Evolutionary conservation across 495 filamentous ascomycete genomes (phyloP).

Genomic region (Daldinia loculata): DNA sequence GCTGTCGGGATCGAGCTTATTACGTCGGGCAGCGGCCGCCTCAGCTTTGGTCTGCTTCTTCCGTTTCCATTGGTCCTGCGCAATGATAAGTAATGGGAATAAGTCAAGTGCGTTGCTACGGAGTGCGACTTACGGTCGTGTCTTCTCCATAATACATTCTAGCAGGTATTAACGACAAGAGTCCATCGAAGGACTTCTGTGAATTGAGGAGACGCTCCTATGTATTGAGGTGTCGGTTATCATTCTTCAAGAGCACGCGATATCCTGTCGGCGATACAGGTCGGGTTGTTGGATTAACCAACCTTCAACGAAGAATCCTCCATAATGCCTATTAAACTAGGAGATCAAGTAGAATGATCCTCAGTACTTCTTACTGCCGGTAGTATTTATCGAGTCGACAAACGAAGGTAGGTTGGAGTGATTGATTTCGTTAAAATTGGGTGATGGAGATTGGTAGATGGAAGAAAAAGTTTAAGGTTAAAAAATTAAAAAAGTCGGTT

Average conservation of each 20-base stretch:
- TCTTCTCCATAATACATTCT: constrained; percentile 92
- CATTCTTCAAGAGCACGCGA: constrained; percentile 22
- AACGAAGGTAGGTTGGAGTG: neutral
- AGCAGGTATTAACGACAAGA: constrained; percentile 91
- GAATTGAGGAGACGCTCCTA: constrained; percentile 89
- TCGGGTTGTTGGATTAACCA: constrained; percentile 29
- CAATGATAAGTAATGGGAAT: constrained; percentile 15
- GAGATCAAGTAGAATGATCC: neutral
- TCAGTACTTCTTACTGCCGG: neutral
- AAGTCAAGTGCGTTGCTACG: neutral
- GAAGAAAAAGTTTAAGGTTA: constrained; percentile 16
- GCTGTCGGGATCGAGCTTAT: constrained; percentile 86
- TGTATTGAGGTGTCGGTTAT: constrained; percentile 37
- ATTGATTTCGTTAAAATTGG: constrained; percentile 2
- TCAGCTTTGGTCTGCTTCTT: constrained; percentile 90
- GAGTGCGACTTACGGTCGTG: constrained; percentile 72
- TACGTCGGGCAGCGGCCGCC: constrained; percentile 75
- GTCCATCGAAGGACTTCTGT: constrained; percentile 85
- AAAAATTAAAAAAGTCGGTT: constrained; percentile 26
- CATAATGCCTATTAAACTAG: constrained; percentile 32
- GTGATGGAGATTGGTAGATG: constrained; percentile 19
- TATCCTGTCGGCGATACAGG: constrained; percentile 10
- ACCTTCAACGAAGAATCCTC: constrained; percentile 50
- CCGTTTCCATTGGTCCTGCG: constrained; percentile 83
- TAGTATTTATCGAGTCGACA: neutral